phyloP scores from a whole-genome alignment of 352 stramenopile genomes.

The Thalassiosira hispida region DNA sequence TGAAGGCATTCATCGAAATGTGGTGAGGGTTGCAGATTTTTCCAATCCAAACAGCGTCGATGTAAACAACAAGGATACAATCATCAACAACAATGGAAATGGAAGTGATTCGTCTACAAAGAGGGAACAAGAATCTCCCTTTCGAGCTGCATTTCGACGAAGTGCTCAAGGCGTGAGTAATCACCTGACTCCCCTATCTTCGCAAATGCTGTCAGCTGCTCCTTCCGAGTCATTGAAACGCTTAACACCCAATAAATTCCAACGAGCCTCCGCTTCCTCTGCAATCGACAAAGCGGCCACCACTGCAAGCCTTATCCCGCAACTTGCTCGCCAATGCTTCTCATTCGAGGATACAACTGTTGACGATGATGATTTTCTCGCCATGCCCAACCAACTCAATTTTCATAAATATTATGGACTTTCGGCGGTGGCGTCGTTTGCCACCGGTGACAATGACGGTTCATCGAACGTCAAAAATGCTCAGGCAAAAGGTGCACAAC shows the following conservation, averaged over 20 bases:
- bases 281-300: slow-evolving; percentile 13
- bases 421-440: slow-evolving; percentile 43
- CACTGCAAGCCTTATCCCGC: slow-evolving; percentile 24
- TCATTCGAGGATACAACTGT: slow-evolving; percentile 57
- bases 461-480: not conserved
- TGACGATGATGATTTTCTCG: slow-evolving; percentile 42
- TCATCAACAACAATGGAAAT: not conserved
- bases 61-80: not conserved
- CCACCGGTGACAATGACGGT: slow-evolving; percentile 1
- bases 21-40: slow-evolving; percentile 32
- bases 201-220: slow-evolving; percentile 18
- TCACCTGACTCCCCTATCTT: slow-evolving; percentile 12
- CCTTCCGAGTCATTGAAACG: slow-evolving; percentile 12
- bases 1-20: not conserved
- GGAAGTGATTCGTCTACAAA: slow-evolving; percentile 7
- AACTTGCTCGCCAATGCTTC: slow-evolving; percentile 54
- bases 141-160: slow-evolving; percentile 45
- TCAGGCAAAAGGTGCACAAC: not conserved
- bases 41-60: slow-evolving; percentile 8
- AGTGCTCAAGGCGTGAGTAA: slow-evolving; percentile 28
- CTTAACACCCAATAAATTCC: slow-evolving; percentile 27
- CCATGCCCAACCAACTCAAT: slow-evolving; percentile 15
- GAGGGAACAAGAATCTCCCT: slow-evolving; percentile 33
- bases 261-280: slow-evolving; percentile 7
- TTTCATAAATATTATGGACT: slow-evolving; percentile 46